Base-by-base conservation (phyloP, 2,329 filamentous ascomycete species). In the Aspergillus alliaceus region DNA sequence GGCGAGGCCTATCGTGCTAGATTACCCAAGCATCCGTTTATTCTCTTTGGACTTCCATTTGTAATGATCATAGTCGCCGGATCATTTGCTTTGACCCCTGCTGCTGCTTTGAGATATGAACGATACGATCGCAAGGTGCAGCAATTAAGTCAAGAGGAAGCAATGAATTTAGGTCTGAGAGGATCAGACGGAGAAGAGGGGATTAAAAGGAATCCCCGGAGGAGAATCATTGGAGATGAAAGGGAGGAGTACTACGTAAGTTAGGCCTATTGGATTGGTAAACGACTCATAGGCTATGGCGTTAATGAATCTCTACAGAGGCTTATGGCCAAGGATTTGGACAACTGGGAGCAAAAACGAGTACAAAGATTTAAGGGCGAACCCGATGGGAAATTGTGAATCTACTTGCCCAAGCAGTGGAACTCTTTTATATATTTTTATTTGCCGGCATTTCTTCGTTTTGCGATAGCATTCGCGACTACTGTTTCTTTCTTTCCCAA, bases 301-400 rank as follows among this genome's bases (percentile, higher is more conserved):
- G 12, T 15, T 34, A 22, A 51, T 44, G 35, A 14, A 31, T 50
- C 8, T 52, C 25, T 35, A 56, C 74, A 95, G 90, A 86, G 87
- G 77, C 80, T 90, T 37, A 90, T 91, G 65, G 90, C 90, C 31
- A 96, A 96, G 75, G 95, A 98, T 71, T 78, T 98, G 59, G 93
- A 99, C 69, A 85, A 91, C 70, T 99, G 95, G 95, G 93, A 98
- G 74, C 95, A 98, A 77, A 96, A 95, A 77, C 86, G 96, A 53
- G 92, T 98, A 11, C 87, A 96, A 79, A 83, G 95, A 71, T 82
- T 97, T 59, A 87, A 90, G 20, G 95, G 95, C 64, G 96, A 99
- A 75, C 89, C 86, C 59, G 93, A 99, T 73, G 93, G 93, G 32
- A 84, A 90, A 51, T 73, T 96, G 64, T 89, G 75, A 81, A 32